phyloP scores from a whole-genome alignment of 1,284 basidiomycete species.

The Wallemia ichthyophaga region DNA sequence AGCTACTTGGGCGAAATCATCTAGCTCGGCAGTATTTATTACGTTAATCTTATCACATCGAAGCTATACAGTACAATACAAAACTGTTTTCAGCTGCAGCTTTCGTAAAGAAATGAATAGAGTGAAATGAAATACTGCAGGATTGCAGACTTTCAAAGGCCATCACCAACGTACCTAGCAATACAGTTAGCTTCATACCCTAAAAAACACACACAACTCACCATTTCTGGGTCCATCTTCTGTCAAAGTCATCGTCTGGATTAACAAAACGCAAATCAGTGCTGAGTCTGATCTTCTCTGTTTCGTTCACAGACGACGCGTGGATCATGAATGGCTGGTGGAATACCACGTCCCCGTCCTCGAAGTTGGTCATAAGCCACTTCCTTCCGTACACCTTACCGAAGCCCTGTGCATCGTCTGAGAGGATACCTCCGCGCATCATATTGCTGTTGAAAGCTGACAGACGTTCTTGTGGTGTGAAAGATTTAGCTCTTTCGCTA shows the following conservation, averaged over 20 bases:
- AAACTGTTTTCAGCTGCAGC: too few relatives aligned
- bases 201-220: not conserved
- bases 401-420: constrained; percentile 3
- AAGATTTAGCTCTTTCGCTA: not conserved
- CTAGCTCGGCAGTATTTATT: too few relatives aligned
- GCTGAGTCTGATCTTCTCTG: not conserved
- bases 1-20: too few relatives aligned
- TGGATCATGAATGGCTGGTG: constrained; percentile 4
- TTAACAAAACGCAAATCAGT: not conserved
- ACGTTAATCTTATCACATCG: too few relatives aligned
- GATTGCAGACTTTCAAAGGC: not conserved
- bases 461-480: constrained; percentile 7
- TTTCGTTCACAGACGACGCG: not conserved
- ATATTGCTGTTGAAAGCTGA: constrained; percentile 10
- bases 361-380: constrained; percentile 6
- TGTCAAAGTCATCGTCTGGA: not conserved
- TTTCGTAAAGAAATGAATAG: too few relatives aligned
- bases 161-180: not conserved
- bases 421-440: constrained; percentile 4
- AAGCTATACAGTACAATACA: too few relatives aligned
- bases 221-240: not conserved
- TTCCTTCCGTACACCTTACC: constrained; percentile 1
- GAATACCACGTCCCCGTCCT: constrained; percentile 8
- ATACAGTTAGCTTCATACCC: not conserved
- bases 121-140: too few relatives aligned